phyloP scores from a whole-genome alignment of 2,329 filamentous ascomycete genomes.

The Xylaria multiplex region DNA sequence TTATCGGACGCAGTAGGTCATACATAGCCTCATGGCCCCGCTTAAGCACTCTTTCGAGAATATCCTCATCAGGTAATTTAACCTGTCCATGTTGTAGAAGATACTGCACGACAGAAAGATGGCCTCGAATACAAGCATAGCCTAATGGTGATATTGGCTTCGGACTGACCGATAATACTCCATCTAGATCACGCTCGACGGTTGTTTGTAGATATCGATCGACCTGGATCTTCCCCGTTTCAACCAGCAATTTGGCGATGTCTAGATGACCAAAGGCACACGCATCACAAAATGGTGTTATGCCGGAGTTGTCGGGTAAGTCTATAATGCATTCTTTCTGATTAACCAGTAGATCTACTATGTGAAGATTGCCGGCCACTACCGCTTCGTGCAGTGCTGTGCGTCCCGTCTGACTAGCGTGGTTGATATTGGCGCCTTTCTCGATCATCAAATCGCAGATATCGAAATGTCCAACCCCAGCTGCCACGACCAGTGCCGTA shows the following conservation, averaged over 20 bases:
- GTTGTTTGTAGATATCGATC: neutral
- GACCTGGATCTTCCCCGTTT: neutral
- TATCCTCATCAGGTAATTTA: too few relatives aligned
- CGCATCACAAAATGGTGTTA: constrained; percentile 19
- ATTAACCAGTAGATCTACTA: neutral
- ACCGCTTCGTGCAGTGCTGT: neutral
- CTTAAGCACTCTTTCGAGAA: neutral
- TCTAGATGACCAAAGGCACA: constrained; percentile 28
- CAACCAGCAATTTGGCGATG: constrained; percentile 27
- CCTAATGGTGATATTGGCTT: neutral
- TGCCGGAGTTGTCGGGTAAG: neutral
- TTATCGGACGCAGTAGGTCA: neutral
- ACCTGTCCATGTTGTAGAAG: neutral
- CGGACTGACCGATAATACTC: too few relatives aligned
- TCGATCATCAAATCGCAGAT: neutral
- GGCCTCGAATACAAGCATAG: neutral
- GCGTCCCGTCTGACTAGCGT: neutral
- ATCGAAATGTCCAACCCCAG: neutral
- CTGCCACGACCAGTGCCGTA: neutral
- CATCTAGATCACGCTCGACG: too few relatives aligned
- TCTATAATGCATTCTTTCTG: neutral
- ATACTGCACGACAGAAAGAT: neutral
- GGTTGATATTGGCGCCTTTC: neutral
- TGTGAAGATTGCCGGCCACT: neutral
- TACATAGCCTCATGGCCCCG: neutral